Conservation (phyloP, 305 asterid species). For the Euphrasia arctica region DNA sequence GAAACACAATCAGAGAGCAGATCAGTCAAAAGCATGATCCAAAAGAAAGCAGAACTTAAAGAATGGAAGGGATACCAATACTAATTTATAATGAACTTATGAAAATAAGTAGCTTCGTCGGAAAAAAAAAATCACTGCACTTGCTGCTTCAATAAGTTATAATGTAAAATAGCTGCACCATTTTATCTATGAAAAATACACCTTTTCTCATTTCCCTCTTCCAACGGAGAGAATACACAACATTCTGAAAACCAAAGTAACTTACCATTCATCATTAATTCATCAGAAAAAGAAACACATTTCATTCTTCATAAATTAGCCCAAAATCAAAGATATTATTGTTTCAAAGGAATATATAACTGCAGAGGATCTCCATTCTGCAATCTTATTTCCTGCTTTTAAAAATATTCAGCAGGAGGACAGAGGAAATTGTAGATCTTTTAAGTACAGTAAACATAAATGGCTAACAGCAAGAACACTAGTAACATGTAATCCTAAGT, state of each 20-base stretch:
- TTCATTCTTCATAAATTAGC: neutral
- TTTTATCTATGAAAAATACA: neutral
- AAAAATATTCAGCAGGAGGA: neutral
- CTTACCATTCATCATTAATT: neutral
- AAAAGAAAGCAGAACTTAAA: slow-evolving; percentile 11
- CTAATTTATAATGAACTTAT: too few species aligned
- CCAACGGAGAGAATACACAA: neutral
- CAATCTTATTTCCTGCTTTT: neutral
- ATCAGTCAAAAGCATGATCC: slow-evolving; percentile 23
- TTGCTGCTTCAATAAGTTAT: neutral
- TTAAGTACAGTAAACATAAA: neutral
- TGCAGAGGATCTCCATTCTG: slow-evolving; percentile 10
- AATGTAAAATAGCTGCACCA: neutral
- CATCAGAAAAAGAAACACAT: neutral
- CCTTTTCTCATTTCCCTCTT: slow-evolving; percentile 13
- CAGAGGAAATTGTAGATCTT: neutral
- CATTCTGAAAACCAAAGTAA: slow-evolving; percentile 3
- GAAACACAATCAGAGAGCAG: slow-evolving; percentile 31
- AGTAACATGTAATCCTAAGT: neutral
- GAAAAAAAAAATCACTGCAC: neutral
- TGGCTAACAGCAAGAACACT: too few species aligned
- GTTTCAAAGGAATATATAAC: neutral
- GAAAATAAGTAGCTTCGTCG: slow-evolving; percentile 5
- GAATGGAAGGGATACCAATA: neutral
- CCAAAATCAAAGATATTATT: neutral